Percentiles rank a stretch among this genome's conserved stretches.
Evolutionary conservation across 148 eudicot genomes (phyloP).

Genomic region (Cornus florida): DNA sequence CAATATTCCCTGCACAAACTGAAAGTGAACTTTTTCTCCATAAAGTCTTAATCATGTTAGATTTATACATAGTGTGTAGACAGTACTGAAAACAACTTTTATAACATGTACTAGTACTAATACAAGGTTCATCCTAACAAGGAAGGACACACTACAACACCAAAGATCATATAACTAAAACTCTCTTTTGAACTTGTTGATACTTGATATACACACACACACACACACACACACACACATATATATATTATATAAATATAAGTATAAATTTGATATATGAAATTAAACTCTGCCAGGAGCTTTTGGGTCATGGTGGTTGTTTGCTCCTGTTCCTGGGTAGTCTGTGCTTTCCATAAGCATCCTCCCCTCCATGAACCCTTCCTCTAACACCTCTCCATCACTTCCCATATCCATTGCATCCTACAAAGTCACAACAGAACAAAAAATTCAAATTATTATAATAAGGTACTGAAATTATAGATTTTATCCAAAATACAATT

Average conservation of each 20-base stretch:
- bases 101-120: background rate
- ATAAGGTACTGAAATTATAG: background rate
- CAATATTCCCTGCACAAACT: background rate
- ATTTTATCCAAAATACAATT: background rate
- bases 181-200: too few relatives aligned
- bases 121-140: background rate
- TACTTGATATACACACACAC: too few relatives aligned
- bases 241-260: background rate
- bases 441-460: too few relatives aligned
- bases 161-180: too few relatives aligned
- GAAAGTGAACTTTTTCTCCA: background rate
- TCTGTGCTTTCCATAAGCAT: background rate
- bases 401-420: slow-evolving; percentile 1
- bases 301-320: slow-evolving; percentile 15
- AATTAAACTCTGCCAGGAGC: background rate
- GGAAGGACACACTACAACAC: background rate
- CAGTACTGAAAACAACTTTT: too few relatives aligned
- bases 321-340: slow-evolving; percentile 14
- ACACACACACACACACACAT: too few relatives aligned
- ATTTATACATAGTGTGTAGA: too few relatives aligned
- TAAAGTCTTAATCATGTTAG: background rate
- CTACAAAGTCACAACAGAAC: background rate
- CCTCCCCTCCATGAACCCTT: slow-evolving; percentile 1
- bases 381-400: background rate
- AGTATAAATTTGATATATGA: background rate